Conservation (phyloP, 2,329 filamentous ascomycete species). For the Ophiostoma ulmi region DNA sequence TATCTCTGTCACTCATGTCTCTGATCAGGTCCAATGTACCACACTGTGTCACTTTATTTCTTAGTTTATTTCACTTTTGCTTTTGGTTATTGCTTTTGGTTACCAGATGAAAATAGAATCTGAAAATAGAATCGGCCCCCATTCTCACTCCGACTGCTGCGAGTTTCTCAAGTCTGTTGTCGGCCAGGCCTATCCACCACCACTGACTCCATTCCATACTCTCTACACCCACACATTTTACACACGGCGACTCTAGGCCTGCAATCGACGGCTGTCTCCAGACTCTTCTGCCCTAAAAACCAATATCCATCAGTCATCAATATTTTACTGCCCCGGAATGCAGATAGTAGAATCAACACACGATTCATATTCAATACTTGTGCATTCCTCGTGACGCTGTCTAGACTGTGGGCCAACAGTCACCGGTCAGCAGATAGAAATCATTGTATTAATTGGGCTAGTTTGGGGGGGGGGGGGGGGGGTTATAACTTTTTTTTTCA, state of each 20-base stretch:
- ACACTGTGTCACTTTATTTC: constrained; percentile 1
- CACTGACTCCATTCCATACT: neutral
- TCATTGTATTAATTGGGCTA: neutral
- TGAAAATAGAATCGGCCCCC: neutral
- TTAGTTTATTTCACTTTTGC: neutral
- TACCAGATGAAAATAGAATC: neutral
- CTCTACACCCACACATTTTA: neutral
- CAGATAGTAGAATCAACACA: neutral
- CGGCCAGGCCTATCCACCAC: neutral
- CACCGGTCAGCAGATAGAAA: neutral
- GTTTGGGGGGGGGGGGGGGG: too few relatives aligned
- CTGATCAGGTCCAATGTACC: neutral
- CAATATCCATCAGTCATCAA: neutral
- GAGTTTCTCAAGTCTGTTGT: neutral
- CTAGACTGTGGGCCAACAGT: neutral
- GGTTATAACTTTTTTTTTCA: neutral
- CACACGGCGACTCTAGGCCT: neutral
- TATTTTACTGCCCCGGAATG: constrained; percentile 12
- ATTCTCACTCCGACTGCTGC: neutral
- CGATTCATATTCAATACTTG: neutral
- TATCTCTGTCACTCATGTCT: constrained; percentile 1
- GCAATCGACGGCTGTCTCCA: neutral
- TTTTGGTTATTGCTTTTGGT: neutral
- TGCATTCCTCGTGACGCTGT: neutral
- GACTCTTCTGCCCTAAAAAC: neutral